Conservation (phyloP, 352 stramenopile species). For the Globisporangium spinosum region DNA sequence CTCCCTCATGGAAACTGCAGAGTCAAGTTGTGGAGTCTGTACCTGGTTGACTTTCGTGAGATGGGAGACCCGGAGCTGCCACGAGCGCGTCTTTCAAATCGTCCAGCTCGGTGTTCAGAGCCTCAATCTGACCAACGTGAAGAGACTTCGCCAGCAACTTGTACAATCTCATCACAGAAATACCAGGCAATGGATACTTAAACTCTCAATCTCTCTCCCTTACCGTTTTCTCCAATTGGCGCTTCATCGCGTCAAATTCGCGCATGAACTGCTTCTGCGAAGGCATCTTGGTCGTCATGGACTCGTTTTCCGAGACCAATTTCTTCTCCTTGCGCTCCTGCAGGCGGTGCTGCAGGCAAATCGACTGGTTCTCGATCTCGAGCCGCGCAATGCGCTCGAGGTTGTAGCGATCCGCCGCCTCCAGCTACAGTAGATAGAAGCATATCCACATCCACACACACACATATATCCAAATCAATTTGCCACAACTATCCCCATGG, state of each 20-base stretch:
- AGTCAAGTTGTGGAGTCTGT: background rate
- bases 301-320: slow-evolving; percentile 21
- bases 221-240: slow-evolving; percentile 26
- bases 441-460: background rate
- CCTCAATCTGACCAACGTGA: slow-evolving; percentile 21
- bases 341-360: slow-evolving; percentile 28
- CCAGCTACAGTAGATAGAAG: slow-evolving; percentile 17
- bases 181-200: too few species aligned
- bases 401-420: slow-evolving; percentile 29
- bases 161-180: too few species aligned
- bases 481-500: background rate
- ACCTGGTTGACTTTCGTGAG: slow-evolving; percentile 33
- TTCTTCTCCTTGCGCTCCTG: slow-evolving; percentile 24
- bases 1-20: background rate
- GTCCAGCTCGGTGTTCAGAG: slow-evolving; percentile 29
- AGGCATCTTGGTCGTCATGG: slow-evolving; percentile 16
- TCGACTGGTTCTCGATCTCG: slow-evolving; percentile 40
- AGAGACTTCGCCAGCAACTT: too few species aligned
- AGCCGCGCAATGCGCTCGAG: slow-evolving; percentile 35
- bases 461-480: background rate
- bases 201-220: background rate
- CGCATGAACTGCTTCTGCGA: slow-evolving; percentile 14
- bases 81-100: slow-evolving; percentile 33
- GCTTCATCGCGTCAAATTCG: slow-evolving; percentile 13
- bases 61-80: slow-evolving; percentile 28